Conservation (phyloP, 2,329 filamentous ascomycete genomes). For the Oidium heveae region DNA sequence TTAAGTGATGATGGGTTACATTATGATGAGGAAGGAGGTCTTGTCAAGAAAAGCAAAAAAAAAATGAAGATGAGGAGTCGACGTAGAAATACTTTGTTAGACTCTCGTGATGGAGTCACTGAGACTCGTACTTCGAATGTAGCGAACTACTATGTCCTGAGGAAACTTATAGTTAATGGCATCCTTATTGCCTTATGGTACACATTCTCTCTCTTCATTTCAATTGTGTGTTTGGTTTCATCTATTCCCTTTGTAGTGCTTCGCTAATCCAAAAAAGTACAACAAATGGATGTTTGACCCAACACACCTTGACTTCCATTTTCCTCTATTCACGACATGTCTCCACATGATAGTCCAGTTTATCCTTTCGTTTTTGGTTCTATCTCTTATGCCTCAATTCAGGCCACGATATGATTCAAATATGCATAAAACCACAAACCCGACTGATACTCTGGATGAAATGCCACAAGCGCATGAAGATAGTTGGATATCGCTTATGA, state of each 20-base stretch:
- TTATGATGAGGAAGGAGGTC: conserved; percentile 73
- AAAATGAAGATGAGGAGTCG: conserved; percentile 41
- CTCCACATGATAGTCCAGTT: conserved; percentile 95
- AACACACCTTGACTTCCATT: conserved; percentile 67
- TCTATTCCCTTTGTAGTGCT: background rate
- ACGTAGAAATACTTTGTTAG: conserved; percentile 39
- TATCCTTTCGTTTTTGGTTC: conserved; percentile 45
- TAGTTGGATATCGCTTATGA: conserved; percentile 36
- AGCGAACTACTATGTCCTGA: conserved; percentile 49
- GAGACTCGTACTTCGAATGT: conserved; percentile 20
- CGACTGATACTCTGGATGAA: too few species aligned
- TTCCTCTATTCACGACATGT: conserved; percentile 83
- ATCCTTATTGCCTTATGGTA: conserved; percentile 69
- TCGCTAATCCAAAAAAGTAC: conserved; percentile 31
- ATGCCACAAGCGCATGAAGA: conserved; percentile 1
- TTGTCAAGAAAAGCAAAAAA: conserved; percentile 48
- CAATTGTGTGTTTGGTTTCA: conserved; percentile 35
- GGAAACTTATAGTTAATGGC: conserved; percentile 46
- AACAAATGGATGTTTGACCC: conserved; percentile 99
- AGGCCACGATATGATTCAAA: conserved; percentile 31
- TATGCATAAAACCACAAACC: conserved; percentile 6
- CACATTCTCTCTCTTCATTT: conserved; percentile 78
- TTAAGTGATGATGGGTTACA: conserved; percentile 44
- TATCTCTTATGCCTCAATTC: conserved; percentile 61
- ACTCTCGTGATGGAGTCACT: conserved; percentile 36